These are phyloP conservation scores for Globisporangium solare DNA, from an alignment of 352 stramenopile genomes.

Conservation along the genomic window DNA sequence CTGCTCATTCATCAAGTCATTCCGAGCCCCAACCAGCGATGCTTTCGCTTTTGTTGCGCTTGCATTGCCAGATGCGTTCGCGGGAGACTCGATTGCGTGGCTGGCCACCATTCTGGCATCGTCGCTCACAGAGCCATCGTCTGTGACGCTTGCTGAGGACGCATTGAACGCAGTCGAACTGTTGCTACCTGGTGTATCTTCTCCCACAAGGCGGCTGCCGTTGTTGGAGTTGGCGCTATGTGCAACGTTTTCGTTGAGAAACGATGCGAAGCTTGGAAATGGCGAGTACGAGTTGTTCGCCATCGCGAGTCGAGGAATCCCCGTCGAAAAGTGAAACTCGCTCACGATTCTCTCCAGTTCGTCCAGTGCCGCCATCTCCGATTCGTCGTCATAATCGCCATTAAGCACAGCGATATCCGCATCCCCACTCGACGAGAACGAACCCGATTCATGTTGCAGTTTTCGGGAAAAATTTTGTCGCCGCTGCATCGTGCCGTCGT, in stretches of 20 bases:
- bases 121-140: neutral
- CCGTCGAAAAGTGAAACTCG: conserved; percentile 55
- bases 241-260: conserved; percentile 14
- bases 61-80: neutral
- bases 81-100: neutral
- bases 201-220: neutral
- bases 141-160: no score
- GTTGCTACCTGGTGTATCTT: neutral
- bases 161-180: neutral
- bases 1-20: neutral
- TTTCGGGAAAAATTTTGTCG: no score
- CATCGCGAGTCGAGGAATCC: conserved; percentile 36
- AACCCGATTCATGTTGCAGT: neutral
- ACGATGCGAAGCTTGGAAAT: conserved; percentile 31
- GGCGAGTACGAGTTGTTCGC: conserved; percentile 20
- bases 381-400: neutral
- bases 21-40: neutral
- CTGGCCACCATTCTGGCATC: neutral
- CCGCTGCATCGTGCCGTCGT: no score
- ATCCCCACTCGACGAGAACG: conserved; percentile 3
- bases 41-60: neutral
- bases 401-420: neutral
- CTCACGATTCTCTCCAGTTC: conserved; percentile 27
- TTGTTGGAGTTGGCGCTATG: neutral
- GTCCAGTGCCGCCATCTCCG: conserved; percentile 23